These are phyloP conservation scores for Gardenia jasminoides DNA, from an alignment of 257 asterid species.

Conservation along the genomic window DNA sequence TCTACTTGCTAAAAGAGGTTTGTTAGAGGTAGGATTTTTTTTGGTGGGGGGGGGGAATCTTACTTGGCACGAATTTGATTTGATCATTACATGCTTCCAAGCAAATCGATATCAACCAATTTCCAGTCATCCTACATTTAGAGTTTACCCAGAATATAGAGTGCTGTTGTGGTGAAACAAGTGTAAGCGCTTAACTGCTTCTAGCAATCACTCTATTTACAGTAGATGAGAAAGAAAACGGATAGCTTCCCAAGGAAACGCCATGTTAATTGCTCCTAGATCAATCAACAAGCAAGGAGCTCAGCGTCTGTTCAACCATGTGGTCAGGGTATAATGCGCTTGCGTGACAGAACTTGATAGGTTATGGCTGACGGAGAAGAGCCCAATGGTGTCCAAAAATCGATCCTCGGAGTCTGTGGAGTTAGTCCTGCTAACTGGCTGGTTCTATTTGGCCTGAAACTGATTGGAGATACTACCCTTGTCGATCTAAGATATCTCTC, in stretches of 20 bases:
- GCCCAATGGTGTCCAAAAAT: constrained; percentile 38
- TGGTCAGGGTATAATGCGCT: constrained; percentile 9
- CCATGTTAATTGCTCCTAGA: not conserved
- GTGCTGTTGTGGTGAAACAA: not conserved
- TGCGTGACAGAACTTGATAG: constrained; percentile 14
- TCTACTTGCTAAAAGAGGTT: too few relatives aligned
- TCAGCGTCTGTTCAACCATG: not conserved
- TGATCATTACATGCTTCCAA: not conserved
- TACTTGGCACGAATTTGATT: not conserved
- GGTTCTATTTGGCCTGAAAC: constrained; percentile 22
- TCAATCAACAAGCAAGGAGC: not conserved
- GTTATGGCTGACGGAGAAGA: constrained; percentile 49
- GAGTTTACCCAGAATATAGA: not conserved
- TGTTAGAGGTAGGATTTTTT: too few relatives aligned
- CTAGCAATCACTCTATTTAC: constrained; percentile 1
- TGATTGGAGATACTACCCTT: constrained; percentile 24
- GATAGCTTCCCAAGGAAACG: not conserved
- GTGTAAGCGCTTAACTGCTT: not conserved
- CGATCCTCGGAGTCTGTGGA: constrained; percentile 30
- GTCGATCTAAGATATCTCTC: constrained; percentile 30
- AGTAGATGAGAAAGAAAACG: not conserved
- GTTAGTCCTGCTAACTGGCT: constrained; percentile 26
- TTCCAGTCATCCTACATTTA: not conserved
- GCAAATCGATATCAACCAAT: not conserved
- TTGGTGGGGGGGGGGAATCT: too few relatives aligned